Base-by-base conservation (phyloP, 768 basidiomycete genomes). In the Ramaria rubella region DNA sequence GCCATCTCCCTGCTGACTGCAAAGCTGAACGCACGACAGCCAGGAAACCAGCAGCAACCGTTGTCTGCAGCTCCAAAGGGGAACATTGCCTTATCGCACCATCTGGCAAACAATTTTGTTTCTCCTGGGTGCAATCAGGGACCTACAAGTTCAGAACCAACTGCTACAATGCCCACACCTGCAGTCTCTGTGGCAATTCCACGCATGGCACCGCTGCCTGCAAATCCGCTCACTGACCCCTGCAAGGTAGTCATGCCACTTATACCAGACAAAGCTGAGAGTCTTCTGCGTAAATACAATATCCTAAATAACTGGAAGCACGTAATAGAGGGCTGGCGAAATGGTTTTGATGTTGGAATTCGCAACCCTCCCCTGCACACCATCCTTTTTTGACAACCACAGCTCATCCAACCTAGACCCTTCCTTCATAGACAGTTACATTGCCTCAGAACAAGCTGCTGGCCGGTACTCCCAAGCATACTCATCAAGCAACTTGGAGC, bases 281-380 rank as follows among this genome's bases (percentile, higher is more conserved):
- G 29, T 0, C 2, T 62, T n/a, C 57, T 72, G 17, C 11, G 34
- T 29, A 42, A 55, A 8, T 55, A 60, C 21, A 52, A 51, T 29
- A 29, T 70, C 6, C 43, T 58, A 30, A 44, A 57, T 15, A n/a
- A 49, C 4, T 73, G 68, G 67, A 30, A 4, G 1, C 65, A 74
- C 31, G 61, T 75, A 1, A 17, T 72, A 0, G 12, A 50, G 1
- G 69, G 75, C 33, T 56, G 76, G 0, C 58, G 59, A 0, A 21
- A 64, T n/a, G 73, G 74, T 38, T 76, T 77, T 52, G 65, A 72
- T 48, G 63, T 73, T 4, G 73, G 75, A 1, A 58, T 70, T 11
- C 24, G 30, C 1, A 52, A 34, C 0, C 15, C 38, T 12, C 59
- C 62, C 8, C 21, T 58, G 1, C 8, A 15, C n/a, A 63, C 71